Evolutionary conservation across 2,329 filamentous ascomycete genomes (phyloP), one percentile per base, ranked within the genome.

Genomic region (Cladorrhinum sp.): DNA sequence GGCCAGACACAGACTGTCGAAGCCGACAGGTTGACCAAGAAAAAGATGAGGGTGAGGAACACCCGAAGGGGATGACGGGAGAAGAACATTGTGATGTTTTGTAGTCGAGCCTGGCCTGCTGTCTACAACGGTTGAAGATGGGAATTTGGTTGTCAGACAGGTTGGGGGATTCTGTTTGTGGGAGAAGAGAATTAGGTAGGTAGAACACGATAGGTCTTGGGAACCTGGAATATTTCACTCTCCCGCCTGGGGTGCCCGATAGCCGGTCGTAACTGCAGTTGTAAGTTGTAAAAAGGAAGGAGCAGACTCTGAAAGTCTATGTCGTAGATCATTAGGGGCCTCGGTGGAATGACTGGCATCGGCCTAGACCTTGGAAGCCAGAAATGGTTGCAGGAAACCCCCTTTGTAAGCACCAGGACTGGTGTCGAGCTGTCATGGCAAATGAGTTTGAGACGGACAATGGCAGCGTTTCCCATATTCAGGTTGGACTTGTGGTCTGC

Each of bases 1-100:
- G 57, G 58, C 23, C 58, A 53, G 51, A 50, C 62, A 48, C 64
- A 67, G 4, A 21, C 23, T 18, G 55, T 20, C 4, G 30, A 42
- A 9, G 16, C 33, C 26, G 28, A 33, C 18, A 18, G 6, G 14
- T 20, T 24, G 52, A 39, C 14, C 3, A 53, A 52, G 10, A 56
- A 2, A 24, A 55, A 30, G 12, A 36, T 16, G 16, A 49, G 6
- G 52, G 58, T 18, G 54, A 58, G 33, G 5, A 64, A 36, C 5
- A 55, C 24, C 36, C 53, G 28, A 2, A 36, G n/a, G 12, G 55
- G 30, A 20, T 55, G 9, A 14, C 33, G 3, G 26, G 10, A 9
- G 28, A 58, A 23, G n/a, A 54, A 21, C 42, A 39, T 33, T 36
- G 21, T 26, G 21, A 46, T 21, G 3, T 5, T 21, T 16, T 20